phyloP scores from a whole-genome alignment of 768 basidiomycete genomes.

The Lyophyllum semitale region DNA sequence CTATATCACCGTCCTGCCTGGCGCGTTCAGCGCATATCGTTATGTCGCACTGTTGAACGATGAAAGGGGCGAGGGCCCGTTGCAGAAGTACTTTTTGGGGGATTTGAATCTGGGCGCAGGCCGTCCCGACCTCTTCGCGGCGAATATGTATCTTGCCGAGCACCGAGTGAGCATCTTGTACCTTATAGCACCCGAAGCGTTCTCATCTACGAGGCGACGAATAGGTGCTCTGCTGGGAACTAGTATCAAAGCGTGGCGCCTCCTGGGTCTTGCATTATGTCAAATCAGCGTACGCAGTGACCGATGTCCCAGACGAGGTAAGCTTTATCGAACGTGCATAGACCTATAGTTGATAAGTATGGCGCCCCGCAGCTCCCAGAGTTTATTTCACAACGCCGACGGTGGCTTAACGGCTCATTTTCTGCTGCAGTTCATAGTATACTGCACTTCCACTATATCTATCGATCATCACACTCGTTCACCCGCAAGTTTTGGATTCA shows the following conservation, averaged over 20 bases:
- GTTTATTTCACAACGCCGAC: conserved; percentile 89
- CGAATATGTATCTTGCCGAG: conserved; percentile 96
- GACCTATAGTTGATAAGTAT: background rate
- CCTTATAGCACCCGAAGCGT: background rate
- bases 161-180: conserved; percentile 61
- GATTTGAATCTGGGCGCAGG: conserved; percentile 78
- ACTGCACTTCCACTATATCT: conserved; percentile 93
- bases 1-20: conserved; percentile 92
- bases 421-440: conserved; percentile 94
- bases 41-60: conserved; percentile 94
- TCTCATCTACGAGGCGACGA: background rate
- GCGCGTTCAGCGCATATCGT: conserved; percentile 90
- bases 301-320: conserved; percentile 91
- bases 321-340: conserved; percentile 9
- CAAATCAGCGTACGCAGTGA: conserved; percentile 90
- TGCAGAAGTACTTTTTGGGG: conserved; percentile 96
- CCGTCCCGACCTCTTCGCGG: conserved; percentile 91
- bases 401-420: conserved; percentile 98
- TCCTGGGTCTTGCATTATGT: conserved; percentile 96
- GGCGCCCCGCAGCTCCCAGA: conserved; percentile 74
- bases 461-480: conserved; percentile 83
- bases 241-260: conserved; percentile 90
- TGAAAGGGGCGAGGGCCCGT: conserved; percentile 74
- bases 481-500: conserved; percentile 93
- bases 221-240: conserved; percentile 95